phyloP scores from a whole-genome alignment of 2,329 filamentous ascomycete species.

The Magnaporthales sp. region DNA sequence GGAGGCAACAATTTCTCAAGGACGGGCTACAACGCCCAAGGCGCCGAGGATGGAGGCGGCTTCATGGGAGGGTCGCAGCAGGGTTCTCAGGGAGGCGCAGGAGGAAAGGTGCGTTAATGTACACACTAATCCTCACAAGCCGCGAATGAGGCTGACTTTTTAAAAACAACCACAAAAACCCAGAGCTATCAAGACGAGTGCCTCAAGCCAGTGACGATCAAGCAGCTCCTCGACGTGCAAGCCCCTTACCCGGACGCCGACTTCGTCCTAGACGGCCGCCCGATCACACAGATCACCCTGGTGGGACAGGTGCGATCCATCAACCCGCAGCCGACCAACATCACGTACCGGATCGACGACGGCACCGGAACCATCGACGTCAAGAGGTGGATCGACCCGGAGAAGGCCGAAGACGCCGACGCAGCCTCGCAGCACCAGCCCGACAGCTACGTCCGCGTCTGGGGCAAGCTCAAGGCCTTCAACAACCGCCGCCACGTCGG shows the following conservation, averaged over 20 bases:
- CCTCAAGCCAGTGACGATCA: constrained; percentile 88
- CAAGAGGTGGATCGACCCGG: constrained; percentile 73
- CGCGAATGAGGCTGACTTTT: background rate
- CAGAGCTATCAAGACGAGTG: constrained; percentile 70
- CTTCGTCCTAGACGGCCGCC: constrained; percentile 73
- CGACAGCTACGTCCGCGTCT: constrained; percentile 78
- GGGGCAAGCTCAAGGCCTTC: constrained; percentile 76
- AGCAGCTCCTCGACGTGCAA: constrained; percentile 79
- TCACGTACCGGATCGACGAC: constrained; percentile 89
- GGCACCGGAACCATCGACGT: constrained; percentile 89
- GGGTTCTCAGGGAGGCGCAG: constrained; percentile 33
- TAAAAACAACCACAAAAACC: constrained; percentile 16
- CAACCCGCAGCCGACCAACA: constrained; percentile 79
- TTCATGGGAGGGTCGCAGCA: constrained; percentile 54
- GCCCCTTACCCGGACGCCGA: constrained; percentile 64
- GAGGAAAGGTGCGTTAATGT: constrained; percentile 30
- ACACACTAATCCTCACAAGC: background rate
- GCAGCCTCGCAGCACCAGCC: constrained; percentile 44
- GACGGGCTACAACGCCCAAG: constrained; percentile 43
- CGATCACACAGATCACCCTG: constrained; percentile 71
- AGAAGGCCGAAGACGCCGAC: constrained; percentile 39
- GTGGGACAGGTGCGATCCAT: constrained; percentile 87
- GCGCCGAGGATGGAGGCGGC: constrained; percentile 52
- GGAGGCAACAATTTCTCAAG: constrained; percentile 31
- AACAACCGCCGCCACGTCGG: constrained; percentile 75